Base-by-base conservation (phyloP, 257 asterid genomes). In the Lycium barbarum region DNA sequence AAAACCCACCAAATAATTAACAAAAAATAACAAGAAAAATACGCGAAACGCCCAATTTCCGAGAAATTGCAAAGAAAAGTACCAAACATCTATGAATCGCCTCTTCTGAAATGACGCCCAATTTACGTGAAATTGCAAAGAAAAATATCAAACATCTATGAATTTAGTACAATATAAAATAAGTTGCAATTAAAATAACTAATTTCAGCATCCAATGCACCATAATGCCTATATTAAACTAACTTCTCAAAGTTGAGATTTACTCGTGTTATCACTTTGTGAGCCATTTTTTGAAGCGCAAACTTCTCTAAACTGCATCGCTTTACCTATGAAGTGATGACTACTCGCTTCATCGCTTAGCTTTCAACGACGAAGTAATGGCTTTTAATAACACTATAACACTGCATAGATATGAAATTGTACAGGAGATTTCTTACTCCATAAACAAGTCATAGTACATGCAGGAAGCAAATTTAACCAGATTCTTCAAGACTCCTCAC, bases 261-360 rank as follows among this genome's bases (percentile, higher is more conserved):
- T 68, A 36, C 76, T 68, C 76, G 6, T 68, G 76, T 68, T 36
- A 68, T 15, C 76, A 36, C 51, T 36, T 36, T 68, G 51, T 68
- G 22, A 1, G 4, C 2, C 3, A 12, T 9, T 68, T 66, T 68
- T 7, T 68, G 74, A 68, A 68, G 26, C 2, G 2, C 51, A 68
- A 38, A 36, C 51, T 68, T 36, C 76, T 68, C 26, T 68, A 68
- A 36, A 36, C 49, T 68, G 7, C 51, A 68, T 36, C 36, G 76
- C 47, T 66, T 66, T 45, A 66, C 47, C n/a, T 66, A 66, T 33
- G 45, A 33, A 66, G 73, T 66, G 8, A 66, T 33, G 17, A 66
- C 73, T 66, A 33, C 8, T 66, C n/a, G 1, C 8, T 13, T 33
- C 47, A 0, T 33, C 8, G 5, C 73, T 65, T 65, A 66, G 73